Evolutionary conservation across 2,329 filamentous ascomycete species (phyloP), one percentile per base, ranked within the genome.

Genomic region (Cladosporium sp.): DNA sequence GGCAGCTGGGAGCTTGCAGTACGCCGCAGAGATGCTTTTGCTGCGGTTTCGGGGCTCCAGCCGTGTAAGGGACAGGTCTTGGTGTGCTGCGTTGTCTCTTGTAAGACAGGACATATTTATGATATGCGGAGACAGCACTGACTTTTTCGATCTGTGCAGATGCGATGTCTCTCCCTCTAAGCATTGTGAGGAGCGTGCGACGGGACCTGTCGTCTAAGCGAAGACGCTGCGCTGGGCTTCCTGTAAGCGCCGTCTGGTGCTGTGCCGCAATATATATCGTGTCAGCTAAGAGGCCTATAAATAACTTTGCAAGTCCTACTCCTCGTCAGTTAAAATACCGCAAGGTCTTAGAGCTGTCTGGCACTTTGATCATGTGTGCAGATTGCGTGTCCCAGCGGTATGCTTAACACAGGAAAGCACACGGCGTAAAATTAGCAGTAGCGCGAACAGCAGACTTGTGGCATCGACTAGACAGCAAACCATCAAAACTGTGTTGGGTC

Each of bases 191-290:
- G 7, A 30, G 10, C 3, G 13, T 39, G 11, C 30, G 30, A 57
- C 21, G 21, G 11, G 11, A 2, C 32, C 30, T n/a, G 8, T 10
- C 54, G 54, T 34, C 21, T 36, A 57, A 57, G 54, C 54, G 32
- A 57, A 5, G 14, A 57, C 18, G 32, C n/a, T 13, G 54, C 13
- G 30, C 18, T 25, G 32, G 30, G 30, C 11, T 39, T 34, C 26
- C 11, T 32, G 1, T 32, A 57, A 26, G 32, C 54, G 54, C 54
- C 32, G 13, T 16, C 13, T 7, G 7, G 16, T 57, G 54, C 54
- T 57, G 54, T 57, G 54, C 54, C 54, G 54, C 54, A 57, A 57
- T 57, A 7, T 39, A 26, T 34, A 25, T 26, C 21, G 54, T 32
- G 30, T 23, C 11, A 57, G 32, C 28, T 51, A 26, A 10, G 34